Percentiles rank a stretch among this genome's conserved stretches.
phyloP scores from a whole-genome alignment of 108 stramenopile genomes.

The Craspedostauros australis region DNA sequence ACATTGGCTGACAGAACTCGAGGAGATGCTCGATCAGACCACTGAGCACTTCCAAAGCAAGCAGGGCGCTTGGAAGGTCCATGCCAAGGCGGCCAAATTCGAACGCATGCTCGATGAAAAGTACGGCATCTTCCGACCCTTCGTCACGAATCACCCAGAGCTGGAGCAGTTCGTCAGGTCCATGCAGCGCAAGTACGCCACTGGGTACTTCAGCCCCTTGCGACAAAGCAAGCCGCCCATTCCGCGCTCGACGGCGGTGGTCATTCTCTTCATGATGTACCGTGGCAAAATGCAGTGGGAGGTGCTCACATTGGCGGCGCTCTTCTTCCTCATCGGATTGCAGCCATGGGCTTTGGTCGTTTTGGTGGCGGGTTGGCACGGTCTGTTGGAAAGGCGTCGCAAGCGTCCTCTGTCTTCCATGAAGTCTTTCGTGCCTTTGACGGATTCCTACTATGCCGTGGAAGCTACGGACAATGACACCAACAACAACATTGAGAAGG shows the following conservation, averaged over 20 bases:
- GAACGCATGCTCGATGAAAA: slow-evolving; percentile 78
- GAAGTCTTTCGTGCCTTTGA: slow-evolving; percentile 22
- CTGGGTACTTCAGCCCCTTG: slow-evolving; percentile 63
- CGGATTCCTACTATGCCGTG: slow-evolving; percentile 32
- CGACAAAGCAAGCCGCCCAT: slow-evolving; percentile 53
- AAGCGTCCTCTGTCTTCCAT: slow-evolving; percentile 35
- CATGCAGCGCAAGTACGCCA: slow-evolving; percentile 66
- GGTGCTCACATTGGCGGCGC: slow-evolving; percentile 42
- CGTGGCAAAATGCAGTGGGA: slow-evolving; percentile 53
- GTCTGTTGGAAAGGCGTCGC: slow-evolving; percentile 41
- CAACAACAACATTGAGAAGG: background rate
- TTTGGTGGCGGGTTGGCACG: slow-evolving; percentile 44
- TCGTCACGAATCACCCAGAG: slow-evolving; percentile 73
- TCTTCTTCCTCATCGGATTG: slow-evolving; percentile 76
- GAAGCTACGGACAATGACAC: background rate
- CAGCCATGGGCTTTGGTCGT: slow-evolving; percentile 85
- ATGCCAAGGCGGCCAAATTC: slow-evolving; percentile 80
- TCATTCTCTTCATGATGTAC: slow-evolving; percentile 83
- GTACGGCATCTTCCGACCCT: slow-evolving; percentile 78
- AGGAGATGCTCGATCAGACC: slow-evolving; percentile 37
- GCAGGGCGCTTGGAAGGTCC: slow-evolving; percentile 54
- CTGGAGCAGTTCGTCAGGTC: slow-evolving; percentile 46
- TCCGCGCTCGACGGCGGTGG: slow-evolving; percentile 50
- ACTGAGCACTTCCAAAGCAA: slow-evolving; percentile 53
- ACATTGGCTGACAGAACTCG: slow-evolving; percentile 49